Evolutionary conservation across 2,329 filamentous ascomycete genomes (phyloP).

Genomic region (Beauveria australis): DNA sequence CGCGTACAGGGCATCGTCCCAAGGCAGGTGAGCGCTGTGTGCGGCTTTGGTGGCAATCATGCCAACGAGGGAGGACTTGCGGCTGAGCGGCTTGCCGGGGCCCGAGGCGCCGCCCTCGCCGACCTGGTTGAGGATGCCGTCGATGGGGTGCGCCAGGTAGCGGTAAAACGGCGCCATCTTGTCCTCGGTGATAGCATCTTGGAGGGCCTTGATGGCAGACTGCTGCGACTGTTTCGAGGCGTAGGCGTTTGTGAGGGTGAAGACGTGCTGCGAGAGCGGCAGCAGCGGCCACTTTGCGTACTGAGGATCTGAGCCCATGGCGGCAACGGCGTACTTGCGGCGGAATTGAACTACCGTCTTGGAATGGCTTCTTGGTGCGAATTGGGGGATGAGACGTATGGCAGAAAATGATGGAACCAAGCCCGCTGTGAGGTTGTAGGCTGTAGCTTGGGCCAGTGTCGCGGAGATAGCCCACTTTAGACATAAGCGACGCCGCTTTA

Average conservation of each 20-base stretch:
- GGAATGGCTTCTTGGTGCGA: conserved; percentile 2
- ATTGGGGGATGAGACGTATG: conserved; percentile 6
- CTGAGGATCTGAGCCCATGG: conserved; percentile 73
- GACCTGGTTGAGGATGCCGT: conserved; percentile 70
- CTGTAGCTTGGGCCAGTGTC: neutral
- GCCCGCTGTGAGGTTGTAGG: neutral
- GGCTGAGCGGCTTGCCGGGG: conserved; percentile 50
- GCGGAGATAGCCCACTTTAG: neutral
- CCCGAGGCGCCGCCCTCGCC: conserved; percentile 52
- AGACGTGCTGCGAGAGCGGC: conserved; percentile 75
- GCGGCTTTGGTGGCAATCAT: conserved; percentile 67
- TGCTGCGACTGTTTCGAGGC: conserved; percentile 60
- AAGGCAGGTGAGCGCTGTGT: conserved; percentile 63
- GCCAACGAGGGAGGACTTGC: conserved; percentile 63
- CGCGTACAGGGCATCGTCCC: conserved; percentile 86
- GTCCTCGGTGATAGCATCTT: conserved; percentile 74
- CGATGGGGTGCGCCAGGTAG: conserved; percentile 71
- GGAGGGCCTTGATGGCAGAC: conserved; percentile 61
- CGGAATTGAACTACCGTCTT: neutral
- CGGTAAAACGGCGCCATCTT: conserved; percentile 86
- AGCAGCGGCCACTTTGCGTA: conserved; percentile 80
- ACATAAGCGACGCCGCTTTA: neutral
- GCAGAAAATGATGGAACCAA: conserved; percentile 12
- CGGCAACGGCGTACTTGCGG: conserved; percentile 26
- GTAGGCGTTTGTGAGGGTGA: conserved; percentile 75